Percentiles rank a stretch among this genome's conserved stretches.
Evolutionary conservation across 495 filamentous ascomycete genomes (phyloP).

Genomic region (Xylaria curta): DNA sequence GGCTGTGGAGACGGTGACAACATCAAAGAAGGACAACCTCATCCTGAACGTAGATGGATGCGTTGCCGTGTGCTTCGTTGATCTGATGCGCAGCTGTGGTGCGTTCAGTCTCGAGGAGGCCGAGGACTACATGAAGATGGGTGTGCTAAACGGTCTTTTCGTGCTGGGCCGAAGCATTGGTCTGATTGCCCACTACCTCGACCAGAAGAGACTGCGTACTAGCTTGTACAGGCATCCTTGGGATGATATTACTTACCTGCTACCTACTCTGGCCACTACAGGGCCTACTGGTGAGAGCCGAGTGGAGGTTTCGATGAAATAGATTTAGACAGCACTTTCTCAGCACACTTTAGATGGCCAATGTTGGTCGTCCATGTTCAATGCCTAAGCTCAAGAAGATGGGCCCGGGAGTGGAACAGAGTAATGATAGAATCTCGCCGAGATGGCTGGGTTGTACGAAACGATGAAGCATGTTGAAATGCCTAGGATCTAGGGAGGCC

Average conservation of each 20-base stretch:
- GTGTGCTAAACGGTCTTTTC: conserved; percentile 98
- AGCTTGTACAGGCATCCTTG: conserved; percentile 98
- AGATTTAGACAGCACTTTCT: conserved; percentile 29
- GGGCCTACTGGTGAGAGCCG: conserved; percentile 83
- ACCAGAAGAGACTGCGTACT: conserved; percentile 98
- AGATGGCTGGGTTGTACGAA: conserved; percentile 30
- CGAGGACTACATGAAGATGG: conserved; percentile 87
- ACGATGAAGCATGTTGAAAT: conserved; percentile 22
- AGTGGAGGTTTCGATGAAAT: conserved; percentile 80
- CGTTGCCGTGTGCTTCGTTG: conserved; percentile 98
- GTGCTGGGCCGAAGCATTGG: conserved; percentile 94
- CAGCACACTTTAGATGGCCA: conserved; percentile 19
- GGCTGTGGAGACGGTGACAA: conserved; percentile 96
- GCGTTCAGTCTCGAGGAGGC: conserved; percentile 87
- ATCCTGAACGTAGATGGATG: conserved; percentile 99
- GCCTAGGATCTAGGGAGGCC: conserved; percentile 18
- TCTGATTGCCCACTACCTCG: conserved; percentile 98
- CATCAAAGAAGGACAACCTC: conserved; percentile 99
- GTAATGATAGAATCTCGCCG: conserved; percentile 27
- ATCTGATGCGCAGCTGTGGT: conserved; percentile 96
- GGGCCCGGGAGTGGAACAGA: conserved; percentile 6
- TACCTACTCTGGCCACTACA: conserved; percentile 77
- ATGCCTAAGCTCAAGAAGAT: conserved; percentile 10
- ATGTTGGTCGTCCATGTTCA: not conserved
- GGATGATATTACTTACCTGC: conserved; percentile 97